Evolutionary conservation across 139 green algal species (phyloP).

Genomic region (Choricystis sp.): DNA sequence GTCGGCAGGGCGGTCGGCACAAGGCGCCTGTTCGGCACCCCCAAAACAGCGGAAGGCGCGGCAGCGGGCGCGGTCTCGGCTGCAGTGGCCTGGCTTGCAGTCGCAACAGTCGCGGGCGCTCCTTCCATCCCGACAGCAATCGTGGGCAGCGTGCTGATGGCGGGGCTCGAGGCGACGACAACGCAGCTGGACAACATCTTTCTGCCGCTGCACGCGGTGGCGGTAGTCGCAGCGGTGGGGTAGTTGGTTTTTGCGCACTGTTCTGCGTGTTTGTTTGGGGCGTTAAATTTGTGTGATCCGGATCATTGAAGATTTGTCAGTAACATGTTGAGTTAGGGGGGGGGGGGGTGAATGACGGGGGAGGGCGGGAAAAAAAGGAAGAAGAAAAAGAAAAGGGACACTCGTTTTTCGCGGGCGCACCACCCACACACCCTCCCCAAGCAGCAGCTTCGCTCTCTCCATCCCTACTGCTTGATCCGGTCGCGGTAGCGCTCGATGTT

Average conservation of each 20-base stretch:
- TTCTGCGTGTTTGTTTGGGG: no score
- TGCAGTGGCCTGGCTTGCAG: constrained; percentile 14
- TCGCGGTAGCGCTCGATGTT: constrained; percentile 58
- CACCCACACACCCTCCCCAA: no score
- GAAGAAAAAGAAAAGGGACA: no score
- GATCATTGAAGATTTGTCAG: no score
- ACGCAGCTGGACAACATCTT: constrained; percentile 56
- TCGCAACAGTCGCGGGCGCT: constrained; percentile 4
- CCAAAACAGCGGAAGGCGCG: constrained; percentile 47
- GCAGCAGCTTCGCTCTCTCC: no score
- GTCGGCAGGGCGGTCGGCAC: not conserved
- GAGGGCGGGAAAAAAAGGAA: no score
- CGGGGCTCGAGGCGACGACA: constrained; percentile 36
- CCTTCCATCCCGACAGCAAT: not conserved
- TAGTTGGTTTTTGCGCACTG: no score
- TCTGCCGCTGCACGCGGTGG: constrained; percentile 23
- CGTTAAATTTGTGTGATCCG: no score
- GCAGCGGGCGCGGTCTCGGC: constrained; percentile 19
- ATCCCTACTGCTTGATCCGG: constrained; percentile 20
- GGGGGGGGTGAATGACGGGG: no score
- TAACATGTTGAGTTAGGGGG: no score
- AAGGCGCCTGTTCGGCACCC: constrained; percentile 5
- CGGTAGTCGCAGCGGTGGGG: constrained; percentile 7
- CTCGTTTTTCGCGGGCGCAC: no score
- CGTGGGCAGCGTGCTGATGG: constrained; percentile 3